A percentile compares a stretch with the other conserved stretches of the same genome.
Evolutionary conservation across 2,329 filamentous ascomycete species (phyloP).

Genomic region (Aschersonia sp.): DNA sequence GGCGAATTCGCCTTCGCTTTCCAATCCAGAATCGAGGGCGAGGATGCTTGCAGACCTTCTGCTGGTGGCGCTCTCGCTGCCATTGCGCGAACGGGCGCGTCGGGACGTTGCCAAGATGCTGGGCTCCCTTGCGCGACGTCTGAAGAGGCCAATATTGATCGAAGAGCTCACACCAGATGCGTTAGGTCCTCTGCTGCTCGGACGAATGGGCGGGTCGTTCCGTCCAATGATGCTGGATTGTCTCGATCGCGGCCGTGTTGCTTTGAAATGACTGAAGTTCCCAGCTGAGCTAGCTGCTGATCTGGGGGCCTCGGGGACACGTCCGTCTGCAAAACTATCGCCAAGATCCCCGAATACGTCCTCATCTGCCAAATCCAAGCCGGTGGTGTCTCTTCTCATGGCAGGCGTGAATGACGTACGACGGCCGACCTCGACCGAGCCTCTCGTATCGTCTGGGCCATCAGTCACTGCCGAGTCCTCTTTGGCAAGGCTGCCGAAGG

Average conservation of each 20-base stretch:
- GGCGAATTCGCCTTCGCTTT: conserved; percentile 32
- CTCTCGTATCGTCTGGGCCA: conserved; percentile 14
- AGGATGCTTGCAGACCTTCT: conserved; percentile 9
- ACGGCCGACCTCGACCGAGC: conserved; percentile 23
- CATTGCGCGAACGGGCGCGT: conserved; percentile 21
- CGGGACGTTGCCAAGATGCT: conserved; percentile 44
- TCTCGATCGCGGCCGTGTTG: conserved; percentile 21
- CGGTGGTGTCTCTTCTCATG: conserved; percentile 27
- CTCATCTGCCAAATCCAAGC: conserved; percentile 32
- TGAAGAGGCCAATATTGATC: conserved; percentile 43
- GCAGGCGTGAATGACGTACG: conserved; percentile 18
- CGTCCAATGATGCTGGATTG: conserved; percentile 36
- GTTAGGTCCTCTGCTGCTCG: conserved; percentile 33
- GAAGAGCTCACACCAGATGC: conserved; percentile 33
- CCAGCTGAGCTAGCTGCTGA: conserved; percentile 31
- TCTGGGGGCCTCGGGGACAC: conserved; percentile 16
- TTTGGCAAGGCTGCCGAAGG: conserved; percentile 19
- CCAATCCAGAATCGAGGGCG: conserved; percentile 17
- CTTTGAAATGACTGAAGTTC: conserved; percentile 29
- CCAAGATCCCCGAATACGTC: conserved; percentile 31
- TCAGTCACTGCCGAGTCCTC: conserved; percentile 17
- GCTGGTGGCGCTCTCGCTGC: conserved; percentile 3
- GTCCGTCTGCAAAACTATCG: conserved; percentile 26
- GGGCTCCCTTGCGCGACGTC: conserved; percentile 41
- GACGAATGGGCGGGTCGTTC: conserved; percentile 36